These are phyloP conservation scores for Striga asiatica DNA, from an alignment of 257 asterid genomes.

Conservation along the genomic window DNA sequence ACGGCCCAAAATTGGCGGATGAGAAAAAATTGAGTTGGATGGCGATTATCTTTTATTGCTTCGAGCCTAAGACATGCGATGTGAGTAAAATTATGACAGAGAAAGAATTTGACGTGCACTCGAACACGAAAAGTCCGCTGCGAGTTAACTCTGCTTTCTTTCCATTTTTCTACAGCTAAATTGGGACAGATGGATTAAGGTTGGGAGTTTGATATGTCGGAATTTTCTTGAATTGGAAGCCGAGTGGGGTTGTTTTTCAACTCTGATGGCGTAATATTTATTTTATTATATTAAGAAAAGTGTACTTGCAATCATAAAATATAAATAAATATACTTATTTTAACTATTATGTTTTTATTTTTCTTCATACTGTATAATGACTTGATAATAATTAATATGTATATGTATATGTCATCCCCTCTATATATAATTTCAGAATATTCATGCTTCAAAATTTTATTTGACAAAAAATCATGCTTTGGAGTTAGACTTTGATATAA, in stretches of 20 bases:
- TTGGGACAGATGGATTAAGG: constrained; percentile 6
- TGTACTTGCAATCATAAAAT: background rate
- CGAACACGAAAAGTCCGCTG: constrained; percentile 13
- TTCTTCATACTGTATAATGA: background rate
- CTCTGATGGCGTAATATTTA: background rate
- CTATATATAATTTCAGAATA: too few species aligned
- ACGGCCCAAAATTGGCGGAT: constrained; percentile 45
- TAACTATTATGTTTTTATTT: too few species aligned
- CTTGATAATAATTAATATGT: too few species aligned
- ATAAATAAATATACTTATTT: too few species aligned
- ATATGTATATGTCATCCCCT: too few species aligned
- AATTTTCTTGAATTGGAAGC: constrained; percentile 5
- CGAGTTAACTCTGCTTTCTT: constrained; percentile 9
- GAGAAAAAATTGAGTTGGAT: constrained; percentile 24
- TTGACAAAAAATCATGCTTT: too few species aligned
- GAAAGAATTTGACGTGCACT: constrained; percentile 16
- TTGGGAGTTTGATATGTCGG: constrained; percentile 5
- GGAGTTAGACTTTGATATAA: too few species aligned
- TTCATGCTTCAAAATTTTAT: too few species aligned
- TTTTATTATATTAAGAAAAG: background rate
- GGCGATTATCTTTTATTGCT: constrained; percentile 19
- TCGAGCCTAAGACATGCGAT: constrained; percentile 31
- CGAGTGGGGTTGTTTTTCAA: background rate
- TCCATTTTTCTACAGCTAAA: too few species aligned
- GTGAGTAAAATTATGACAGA: too few species aligned